Evolutionary conservation across 1,284 basidiomycete genomes (phyloP).

Genomic region (Rhodotorula sp.): DNA sequence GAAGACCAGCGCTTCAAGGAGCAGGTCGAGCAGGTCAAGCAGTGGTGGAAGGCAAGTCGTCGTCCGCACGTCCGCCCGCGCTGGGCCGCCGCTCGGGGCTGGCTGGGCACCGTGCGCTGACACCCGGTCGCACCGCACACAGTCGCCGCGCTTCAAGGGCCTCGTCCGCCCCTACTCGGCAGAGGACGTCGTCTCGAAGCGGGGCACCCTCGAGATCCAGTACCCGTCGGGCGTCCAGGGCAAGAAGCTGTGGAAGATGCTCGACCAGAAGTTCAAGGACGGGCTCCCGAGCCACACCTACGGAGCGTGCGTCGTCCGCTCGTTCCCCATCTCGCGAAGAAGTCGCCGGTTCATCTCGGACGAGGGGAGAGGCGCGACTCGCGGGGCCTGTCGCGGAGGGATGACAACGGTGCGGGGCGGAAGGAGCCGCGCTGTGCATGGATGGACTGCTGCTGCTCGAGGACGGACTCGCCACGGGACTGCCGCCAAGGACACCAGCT

Average conservation of each 20-base stretch:
- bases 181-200: slow-evolving; percentile 87
- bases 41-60: slow-evolving; percentile 83
- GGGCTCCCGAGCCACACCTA: slow-evolving; percentile 88
- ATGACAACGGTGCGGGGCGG: too few species aligned
- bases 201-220: slow-evolving; percentile 77
- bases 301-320: slow-evolving; percentile 74
- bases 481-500: not conserved
- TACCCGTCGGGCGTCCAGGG: slow-evolving; percentile 84
- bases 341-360: too few species aligned
- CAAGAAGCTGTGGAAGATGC: slow-evolving; percentile 78
- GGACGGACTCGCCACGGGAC: too few species aligned
- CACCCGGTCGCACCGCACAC: not conserved
- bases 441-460: too few species aligned
- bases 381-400: too few species aligned
- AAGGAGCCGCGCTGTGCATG: too few species aligned
- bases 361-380: too few species aligned
- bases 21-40: slow-evolving; percentile 79
- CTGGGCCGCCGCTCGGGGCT: too few species aligned
- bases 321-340: not conserved
- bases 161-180: slow-evolving; percentile 88
- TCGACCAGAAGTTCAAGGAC: slow-evolving; percentile 65
- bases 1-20: slow-evolving; percentile 60
- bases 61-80: too few species aligned
- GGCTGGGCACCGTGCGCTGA: not conserved
- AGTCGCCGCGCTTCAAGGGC: slow-evolving; percentile 67